Evolutionary conservation across 2,329 filamentous ascomycete species (phyloP), one percentile per base, ranked within the genome.

Genomic region (Acrodontium crateriforme): DNA sequence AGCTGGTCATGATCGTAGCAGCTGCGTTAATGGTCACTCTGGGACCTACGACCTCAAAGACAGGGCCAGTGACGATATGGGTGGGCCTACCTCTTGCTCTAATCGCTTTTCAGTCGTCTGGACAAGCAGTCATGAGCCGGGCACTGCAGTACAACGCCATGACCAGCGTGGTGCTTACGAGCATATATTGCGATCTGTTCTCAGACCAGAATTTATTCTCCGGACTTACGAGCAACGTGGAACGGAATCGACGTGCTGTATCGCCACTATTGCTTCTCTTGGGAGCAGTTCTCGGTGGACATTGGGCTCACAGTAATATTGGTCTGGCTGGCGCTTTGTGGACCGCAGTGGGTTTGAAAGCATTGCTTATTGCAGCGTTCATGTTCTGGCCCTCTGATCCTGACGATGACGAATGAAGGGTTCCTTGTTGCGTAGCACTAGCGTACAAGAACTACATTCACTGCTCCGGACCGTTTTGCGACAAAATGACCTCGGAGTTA

Each of bases 141-240:
- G 72, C 77, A 0, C 53, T 87, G 34, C 67, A 73, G 42, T 77
- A 74, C 46, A 74, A 72, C 32, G 71, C 74, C 2, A 56, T 87
- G 12, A 84, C 79, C 0, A 83, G 76, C 36, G 79, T 84, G 10
- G 81, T 85, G 3, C 54, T 89, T 34, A 87, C 81, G 1, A 83
- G 77, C 47, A 74, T 81, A 36, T 87, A 85, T 57, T 84, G 78
- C 47, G 81, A 87, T 49, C 47, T 87, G 12, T 82, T 82, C 41
- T 78, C 74, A 2, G 78, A 83, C 43, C 55, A 62, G 7, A 57
- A 60, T 6, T 35, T 73, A n/a, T 50, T 69, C 4, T 37, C 49
- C 0, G 47, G 42, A 2, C 35, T 56, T 2, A 34, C 50, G 9
- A 44, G 50, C 2, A 66, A 71, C 31, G 49, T 59, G 0, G 67